Conservation (phyloP, 192 early-diverging fungal species). For the Jimgerdemannia flammicorona region DNA sequence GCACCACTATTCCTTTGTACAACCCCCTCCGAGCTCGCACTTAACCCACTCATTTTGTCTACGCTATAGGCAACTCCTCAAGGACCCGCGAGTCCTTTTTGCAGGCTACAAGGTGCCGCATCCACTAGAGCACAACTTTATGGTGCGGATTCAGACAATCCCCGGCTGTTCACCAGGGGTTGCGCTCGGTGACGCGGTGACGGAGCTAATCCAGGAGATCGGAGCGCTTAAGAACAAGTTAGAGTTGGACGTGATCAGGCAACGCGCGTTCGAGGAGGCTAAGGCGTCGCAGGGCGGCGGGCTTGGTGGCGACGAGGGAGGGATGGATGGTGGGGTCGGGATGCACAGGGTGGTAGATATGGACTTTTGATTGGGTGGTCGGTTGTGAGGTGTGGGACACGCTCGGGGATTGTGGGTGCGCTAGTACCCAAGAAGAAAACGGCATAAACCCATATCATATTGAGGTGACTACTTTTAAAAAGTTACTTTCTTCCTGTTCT, state of each 20-base stretch:
- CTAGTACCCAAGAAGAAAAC: too few relatives aligned
- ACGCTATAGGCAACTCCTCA: constrained; percentile 69
- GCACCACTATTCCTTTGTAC: too few relatives aligned
- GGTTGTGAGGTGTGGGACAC: too few relatives aligned
- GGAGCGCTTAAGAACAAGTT: constrained; percentile 80
- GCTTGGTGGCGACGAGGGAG: constrained; percentile 5
- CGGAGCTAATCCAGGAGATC: constrained; percentile 74
- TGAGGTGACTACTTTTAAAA: too few relatives aligned
- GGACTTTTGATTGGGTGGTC: neutral
- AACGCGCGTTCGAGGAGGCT: constrained; percentile 30
- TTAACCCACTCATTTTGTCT: neutral
- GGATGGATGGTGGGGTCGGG: neutral
- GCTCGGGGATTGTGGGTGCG: too few relatives aligned
- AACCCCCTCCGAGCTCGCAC: neutral
- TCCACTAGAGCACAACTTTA: constrained; percentile 89
- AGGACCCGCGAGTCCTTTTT: constrained; percentile 91
- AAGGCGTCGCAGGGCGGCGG: constrained; percentile 13
- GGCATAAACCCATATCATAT: too few relatives aligned
- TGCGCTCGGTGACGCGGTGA: constrained; percentile 74
- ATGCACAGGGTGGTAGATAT: neutral
- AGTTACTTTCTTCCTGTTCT: too few relatives aligned
- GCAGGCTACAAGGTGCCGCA: constrained; percentile 97
- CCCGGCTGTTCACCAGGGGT: constrained; percentile 79
- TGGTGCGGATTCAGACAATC: constrained; percentile 92
- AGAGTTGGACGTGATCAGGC: constrained; percentile 47